Evolutionary conservation across 1,139 yeast species (phyloP), one percentile per base, ranked within the genome.

Genomic region (Lodderomyces parapsilosis): DNA sequence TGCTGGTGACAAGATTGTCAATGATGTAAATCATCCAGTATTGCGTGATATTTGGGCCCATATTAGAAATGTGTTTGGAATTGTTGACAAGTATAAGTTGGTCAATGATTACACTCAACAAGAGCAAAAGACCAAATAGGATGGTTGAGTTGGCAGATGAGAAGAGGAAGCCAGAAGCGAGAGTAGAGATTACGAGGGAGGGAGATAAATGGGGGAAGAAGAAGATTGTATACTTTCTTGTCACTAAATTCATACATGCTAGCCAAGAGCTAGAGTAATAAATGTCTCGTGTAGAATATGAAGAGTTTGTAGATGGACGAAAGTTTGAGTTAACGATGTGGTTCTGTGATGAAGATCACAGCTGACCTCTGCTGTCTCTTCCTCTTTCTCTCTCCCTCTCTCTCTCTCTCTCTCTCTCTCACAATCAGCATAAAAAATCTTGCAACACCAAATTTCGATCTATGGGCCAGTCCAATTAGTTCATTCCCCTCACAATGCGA

Each of bases 1-100:
- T 40, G 75, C 83, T 52, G 58, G 84, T 46, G 97, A 90, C 61
- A 81, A 83, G 14, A 50, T 80, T 19, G 74, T 86, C 41, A 68
- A 75, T 52, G 73, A 74, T 51, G 76, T 86, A 37, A 59, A 71
- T 24, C 69, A 83, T 30, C 93, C 96, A 11, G 75, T 79, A 6
- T 68, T 78, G 43, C 86, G 80, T 66, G 69, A 75, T 47, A 66
- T 56, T 41, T 89, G 96, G 94, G 63, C 76, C 45, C 64, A 69
- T 44, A 53, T 75, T 56, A 88, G 86, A 71, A 60, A 62, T 35
- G 59, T 58, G 8, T 49, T 80, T 47, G 71, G 72, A 55, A 64
- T 62, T 48, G 51, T 64, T 42, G 70, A 71, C 31, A 47, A 53
- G 24, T 40, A 59, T 46, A 54, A 62, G 48, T 56, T 71, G 46